Evolutionary conservation across 208 protist species (phyloP).

Genomic region (Leishmania aethiopica): DNA sequence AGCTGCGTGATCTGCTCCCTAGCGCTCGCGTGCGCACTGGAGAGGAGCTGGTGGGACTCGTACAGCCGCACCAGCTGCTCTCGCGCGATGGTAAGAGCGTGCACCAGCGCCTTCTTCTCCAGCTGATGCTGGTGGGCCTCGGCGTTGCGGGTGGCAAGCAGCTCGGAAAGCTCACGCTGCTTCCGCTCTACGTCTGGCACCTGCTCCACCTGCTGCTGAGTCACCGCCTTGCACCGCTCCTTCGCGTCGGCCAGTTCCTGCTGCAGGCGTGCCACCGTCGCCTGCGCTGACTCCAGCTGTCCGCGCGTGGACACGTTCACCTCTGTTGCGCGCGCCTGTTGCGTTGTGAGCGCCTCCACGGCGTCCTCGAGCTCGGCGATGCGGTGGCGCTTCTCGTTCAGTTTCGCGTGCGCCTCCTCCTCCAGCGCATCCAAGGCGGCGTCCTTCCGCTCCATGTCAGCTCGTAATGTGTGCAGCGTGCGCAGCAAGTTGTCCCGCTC

Average conservation of each 20-base stretch:
- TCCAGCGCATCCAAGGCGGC: conserved; percentile 58
- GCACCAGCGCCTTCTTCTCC: conserved; percentile 40
- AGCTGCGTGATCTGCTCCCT: conserved; percentile 19
- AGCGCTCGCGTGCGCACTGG: conserved; percentile 5
- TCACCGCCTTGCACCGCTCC: neutral
- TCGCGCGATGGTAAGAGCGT: conserved; percentile 34
- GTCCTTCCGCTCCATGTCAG: conserved; percentile 64
- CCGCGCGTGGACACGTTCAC: conserved; percentile 28
- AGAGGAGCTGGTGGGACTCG: conserved; percentile 22
- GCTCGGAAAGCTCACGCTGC: conserved; percentile 27
- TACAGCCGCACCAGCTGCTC: conserved; percentile 53
- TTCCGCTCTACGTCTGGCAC: conserved; percentile 22
- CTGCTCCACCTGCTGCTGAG: conserved; percentile 18
- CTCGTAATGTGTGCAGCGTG: conserved; percentile 70
- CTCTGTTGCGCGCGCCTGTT: conserved; percentile 37
- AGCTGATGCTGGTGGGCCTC: conserved; percentile 31
- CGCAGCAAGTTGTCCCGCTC: conserved; percentile 80
- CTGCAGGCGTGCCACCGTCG: conserved; percentile 20
- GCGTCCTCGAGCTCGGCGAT: conserved; percentile 61
- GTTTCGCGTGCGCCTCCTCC: conserved; percentile 68
- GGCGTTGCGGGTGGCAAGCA: conserved; percentile 28
- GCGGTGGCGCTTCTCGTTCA: conserved; percentile 67
- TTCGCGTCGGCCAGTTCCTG: conserved; percentile 19
- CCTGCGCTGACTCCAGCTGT: conserved; percentile 30
- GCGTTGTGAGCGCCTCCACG: conserved; percentile 32